Base-by-base conservation (phyloP, 2,329 filamentous ascomycete genomes). In the Ophidiomyces ophidiicola region DNA sequence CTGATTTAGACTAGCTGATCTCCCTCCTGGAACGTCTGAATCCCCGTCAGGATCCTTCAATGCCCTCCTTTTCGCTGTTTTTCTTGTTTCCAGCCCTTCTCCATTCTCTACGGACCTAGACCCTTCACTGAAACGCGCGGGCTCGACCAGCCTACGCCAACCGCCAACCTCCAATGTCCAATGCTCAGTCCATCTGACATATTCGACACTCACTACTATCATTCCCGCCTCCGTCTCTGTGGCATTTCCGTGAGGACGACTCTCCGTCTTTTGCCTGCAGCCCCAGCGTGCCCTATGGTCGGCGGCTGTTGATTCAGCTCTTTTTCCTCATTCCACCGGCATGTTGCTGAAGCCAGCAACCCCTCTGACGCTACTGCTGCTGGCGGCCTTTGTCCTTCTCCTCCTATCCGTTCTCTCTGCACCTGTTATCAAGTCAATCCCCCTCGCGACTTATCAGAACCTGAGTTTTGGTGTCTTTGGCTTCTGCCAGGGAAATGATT, bases 381-480 rank as follows among this genome's bases (percentile, higher is more conserved):
- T 92, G 46, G 71, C 74, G 54, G 86, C 88, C 48, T 94, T 98
- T 61, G 80, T 71, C 46, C 69, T 96, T 46, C 71, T 96, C 37
- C 69, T 96, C 32, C 70, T 98, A 26, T 83, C 86, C 32, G 83
- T 87, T 26, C 66, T 98, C n/a, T 94, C 88, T 1, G 87, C 85
- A 0, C 90, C 90, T 12, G 77, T 98, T 50, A 80, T 96, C 56
- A 78, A 81, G 55, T 72, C 70, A 18, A 92, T 98, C 32, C 84
- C 86, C 6, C 70, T 98, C 29, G 87, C 82, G 25, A 78, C 75
- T 37, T 88, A 78, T 55, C 65, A 78, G 29, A 78, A 80, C 51
- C 75, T 83, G 50, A 78, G 78, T 49, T 94, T 92, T 67, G 90
- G 90, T 34, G 87, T 96, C 34, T 88, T 96, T 66, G 90, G 90